phyloP scores from a whole-genome alignment of 441 rosid genomes.

The Gossypium lobatum region DNA sequence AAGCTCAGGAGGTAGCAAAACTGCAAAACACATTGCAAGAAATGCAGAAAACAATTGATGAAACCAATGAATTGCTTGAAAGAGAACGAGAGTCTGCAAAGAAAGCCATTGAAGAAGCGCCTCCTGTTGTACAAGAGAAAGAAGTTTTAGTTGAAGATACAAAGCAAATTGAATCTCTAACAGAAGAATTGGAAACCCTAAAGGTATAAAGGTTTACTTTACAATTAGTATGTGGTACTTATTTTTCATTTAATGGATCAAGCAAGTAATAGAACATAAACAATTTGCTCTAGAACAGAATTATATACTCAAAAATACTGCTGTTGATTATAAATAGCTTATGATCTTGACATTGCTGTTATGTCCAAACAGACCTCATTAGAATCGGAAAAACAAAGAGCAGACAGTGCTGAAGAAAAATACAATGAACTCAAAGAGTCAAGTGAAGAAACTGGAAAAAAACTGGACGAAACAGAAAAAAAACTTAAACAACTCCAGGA shows the following conservation, averaged over 20 bases:
- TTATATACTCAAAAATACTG: neutral
- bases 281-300: neutral
- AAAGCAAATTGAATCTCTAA: slow-evolving; percentile 63
- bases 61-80: slow-evolving; percentile 52
- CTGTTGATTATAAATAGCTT: slow-evolving; percentile 8
- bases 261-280: neutral
- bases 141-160: slow-evolving; percentile 91
- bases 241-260: neutral
- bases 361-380: slow-evolving; percentile 39
- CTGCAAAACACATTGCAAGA: slow-evolving; percentile 62
- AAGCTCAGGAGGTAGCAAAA: slow-evolving; percentile 68
- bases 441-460: slow-evolving; percentile 51
- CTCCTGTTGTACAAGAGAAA: slow-evolving; percentile 82
- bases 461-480: slow-evolving; percentile 74
- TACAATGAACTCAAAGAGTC: slow-evolving; percentile 46
- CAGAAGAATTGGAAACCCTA: slow-evolving; percentile 66
- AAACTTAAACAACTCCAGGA: slow-evolving; percentile 77
- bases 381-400: slow-evolving; percentile 68
- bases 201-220: slow-evolving; percentile 39
- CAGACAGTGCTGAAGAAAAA: slow-evolving; percentile 57
- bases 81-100: slow-evolving; percentile 73
- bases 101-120: slow-evolving; percentile 86
- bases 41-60: slow-evolving; percentile 73
- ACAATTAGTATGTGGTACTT: neutral
- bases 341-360: slow-evolving; percentile 10